Base-by-base conservation (phyloP, 345 rosid genomes). In the Ceriops tagal region DNA sequence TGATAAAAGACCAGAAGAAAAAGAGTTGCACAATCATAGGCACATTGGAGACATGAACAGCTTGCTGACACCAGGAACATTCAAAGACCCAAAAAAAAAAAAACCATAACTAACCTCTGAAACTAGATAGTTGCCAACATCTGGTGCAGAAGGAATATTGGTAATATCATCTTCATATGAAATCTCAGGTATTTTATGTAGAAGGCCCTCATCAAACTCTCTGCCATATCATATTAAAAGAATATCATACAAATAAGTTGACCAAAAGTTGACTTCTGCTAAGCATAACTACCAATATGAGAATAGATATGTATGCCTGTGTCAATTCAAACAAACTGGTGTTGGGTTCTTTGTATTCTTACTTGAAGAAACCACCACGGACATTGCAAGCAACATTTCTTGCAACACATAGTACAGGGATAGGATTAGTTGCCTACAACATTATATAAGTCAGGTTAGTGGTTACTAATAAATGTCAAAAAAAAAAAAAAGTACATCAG, bases 381-480 rank as follows among this genome's bases (percentile, higher is more conserved):
- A 96, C 98, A 80, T 83, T 88, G 81, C 98, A 96, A 68, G 98
- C 99, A 81, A 90, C 91, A 82, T 92, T 90, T 83, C 96, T 90
- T 51, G 97, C 99, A 63, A 85, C 92, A 37, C 96, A 96, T 65
- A 96, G 77, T 35, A 92, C 87, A 13, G 98, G 98, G 71, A 92
- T 82, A 65, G 91, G 73, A 79, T 88, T 83, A 65, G 81, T 92
- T 78, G 82, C 91, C 89, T 92, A 65, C 74, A 83, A 77, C 19
- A 77, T 62, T 76, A 77, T 39, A 59, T 31, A 4, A 77, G 76
- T 51, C 72, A 61, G 70, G 70, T 73, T 58, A 79, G 69, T 58
- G 66, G 57, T 59, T 55, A 24, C 31, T 20, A 27, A 27, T 26
- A 66, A 57, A 63, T 43, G 49, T 43, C 19, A 13, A 43, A 43